These are phyloP conservation scores for Lipomyces lipofer DNA, from an alignment of 805 yeast genomes.

Conservation along the genomic window DNA sequence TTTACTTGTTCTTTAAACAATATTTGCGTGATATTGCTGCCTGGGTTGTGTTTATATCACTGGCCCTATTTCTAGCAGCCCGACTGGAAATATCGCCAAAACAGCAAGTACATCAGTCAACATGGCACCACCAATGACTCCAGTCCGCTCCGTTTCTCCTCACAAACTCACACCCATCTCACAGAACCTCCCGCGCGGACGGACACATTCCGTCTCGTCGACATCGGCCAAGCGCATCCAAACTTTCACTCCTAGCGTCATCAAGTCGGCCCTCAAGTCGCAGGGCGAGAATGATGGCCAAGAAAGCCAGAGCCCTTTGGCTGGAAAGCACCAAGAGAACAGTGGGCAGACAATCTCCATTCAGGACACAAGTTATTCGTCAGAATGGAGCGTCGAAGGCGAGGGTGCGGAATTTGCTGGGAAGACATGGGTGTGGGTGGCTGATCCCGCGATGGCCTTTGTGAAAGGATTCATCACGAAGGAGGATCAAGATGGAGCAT, in stretches of 20 bases:
- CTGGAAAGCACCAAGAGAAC: not conserved
- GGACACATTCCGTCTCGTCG: conserved; percentile 2
- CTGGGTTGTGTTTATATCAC: too few species aligned
- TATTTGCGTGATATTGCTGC: too few species aligned
- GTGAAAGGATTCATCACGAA: conserved; percentile 60
- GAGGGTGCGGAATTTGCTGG: conserved; percentile 39
- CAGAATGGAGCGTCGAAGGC: conserved; percentile 16
- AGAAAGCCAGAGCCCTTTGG: too few species aligned
- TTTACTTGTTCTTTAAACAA: too few species aligned
- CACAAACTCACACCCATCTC: conserved; percentile 21
- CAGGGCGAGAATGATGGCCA: conserved; percentile 5
- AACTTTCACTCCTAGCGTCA: conserved; percentile 26
- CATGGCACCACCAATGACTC: not conserved
- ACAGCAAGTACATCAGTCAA: too few species aligned
- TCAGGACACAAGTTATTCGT: too few species aligned
- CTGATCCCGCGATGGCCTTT: conserved; percentile 59
- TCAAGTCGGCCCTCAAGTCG: conserved; percentile 9
- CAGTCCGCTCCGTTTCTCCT: conserved; percentile 18
- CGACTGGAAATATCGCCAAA: too few species aligned
- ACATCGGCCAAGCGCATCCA: conserved; percentile 16
- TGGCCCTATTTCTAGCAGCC: too few species aligned
- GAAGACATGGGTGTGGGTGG: conserved; percentile 77
- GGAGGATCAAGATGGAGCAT: conserved; percentile 41
- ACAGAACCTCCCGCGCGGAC: conserved; percentile 21
- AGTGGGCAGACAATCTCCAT: not conserved